These are phyloP conservation scores for Prillingera fragicola DNA, from an alignment of 1,284 basidiomycete genomes.

Conservation along the genomic window DNA sequence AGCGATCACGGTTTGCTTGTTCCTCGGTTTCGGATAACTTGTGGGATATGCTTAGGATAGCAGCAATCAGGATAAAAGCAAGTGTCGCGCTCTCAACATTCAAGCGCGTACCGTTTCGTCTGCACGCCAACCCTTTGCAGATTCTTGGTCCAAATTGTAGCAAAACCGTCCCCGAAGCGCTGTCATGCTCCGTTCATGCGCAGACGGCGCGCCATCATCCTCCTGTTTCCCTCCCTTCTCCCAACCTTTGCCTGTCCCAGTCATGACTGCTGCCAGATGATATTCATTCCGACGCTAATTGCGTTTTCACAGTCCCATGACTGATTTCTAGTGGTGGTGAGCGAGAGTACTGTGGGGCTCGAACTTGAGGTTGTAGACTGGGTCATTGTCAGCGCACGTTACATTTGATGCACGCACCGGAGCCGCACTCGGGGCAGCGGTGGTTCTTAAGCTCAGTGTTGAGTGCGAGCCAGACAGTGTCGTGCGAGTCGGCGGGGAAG, in stretches of 20 bases:
- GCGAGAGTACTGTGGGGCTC: conserved; percentile 30
- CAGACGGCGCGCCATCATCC: neutral
- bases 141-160: too few relatives aligned
- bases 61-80: too few relatives aligned
- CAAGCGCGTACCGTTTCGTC: too few relatives aligned
- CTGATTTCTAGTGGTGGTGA: conserved; percentile 34
- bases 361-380: conserved; percentile 47
- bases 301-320: conserved; percentile 5
- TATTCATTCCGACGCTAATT: conserved; percentile 20
- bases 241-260: neutral
- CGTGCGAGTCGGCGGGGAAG: conserved; percentile 84
- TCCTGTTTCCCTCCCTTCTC: neutral
- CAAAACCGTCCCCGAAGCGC: too few relatives aligned
- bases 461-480: conserved; percentile 73
- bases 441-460: conserved; percentile 58
- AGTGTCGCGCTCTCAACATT: too few relatives aligned
- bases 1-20: too few relatives aligned
- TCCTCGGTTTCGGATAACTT: too few relatives aligned
- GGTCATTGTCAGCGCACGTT: conserved; percentile 8
- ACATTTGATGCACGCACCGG: conserved; percentile 27
- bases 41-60: too few relatives aligned
- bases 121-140: too few relatives aligned
- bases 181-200: neutral
- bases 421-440: conserved; percentile 84
- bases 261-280: conserved; percentile 8